Evolutionary conservation across 768 basidiomycete species (phyloP), one percentile per base, ranked within the genome.

Genomic region (Agaricus subrufescens): DNA sequence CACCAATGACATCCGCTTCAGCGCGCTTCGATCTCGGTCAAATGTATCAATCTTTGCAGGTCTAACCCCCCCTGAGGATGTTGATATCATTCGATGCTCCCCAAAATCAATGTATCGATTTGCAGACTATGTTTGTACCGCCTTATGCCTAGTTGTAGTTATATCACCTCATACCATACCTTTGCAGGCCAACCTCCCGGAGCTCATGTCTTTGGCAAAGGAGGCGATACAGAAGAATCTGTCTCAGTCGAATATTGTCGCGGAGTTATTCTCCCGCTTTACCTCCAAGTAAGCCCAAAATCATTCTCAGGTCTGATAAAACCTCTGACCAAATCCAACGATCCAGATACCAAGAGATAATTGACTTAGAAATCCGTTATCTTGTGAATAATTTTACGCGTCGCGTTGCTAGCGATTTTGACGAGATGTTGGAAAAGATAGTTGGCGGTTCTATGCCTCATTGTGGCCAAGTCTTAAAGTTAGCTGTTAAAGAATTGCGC

Each of bases 91-190:
- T 10, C n/a, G 51, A n/a, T 72, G 71, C 19, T 73, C 71, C 11
- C 71, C 72, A 48, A 72, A 73, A 61, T 72, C 71, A 10, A 73
- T 73, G 72, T 73, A 72, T 62, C 66, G 70, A 50, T 62, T 72
- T 6, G 71, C 71, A 29, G 42, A 45, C 30, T 45, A 46, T 56
- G 47, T 49, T 19, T 19, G 19, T 19, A 12, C 11, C 5, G 29
- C 7, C 15, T 9, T 14, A 8, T 31, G 19, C 19, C 34, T 23
- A 2, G 19, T 4, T 1, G 30, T 19, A 23, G 11, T 42, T 30
- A 37, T 3, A 44, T 19, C 19, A 19, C 19, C 19, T 19, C 19
- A 12, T 2, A 10, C 19, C 29, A 11, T 14, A 8, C 26, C 19
- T 29, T 27, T 4, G 2, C 37, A 59, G 58, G 54, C 46, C 43